Base-by-base conservation (phyloP, 2,329 filamentous ascomycete species). In the Colletotrichum lini region DNA sequence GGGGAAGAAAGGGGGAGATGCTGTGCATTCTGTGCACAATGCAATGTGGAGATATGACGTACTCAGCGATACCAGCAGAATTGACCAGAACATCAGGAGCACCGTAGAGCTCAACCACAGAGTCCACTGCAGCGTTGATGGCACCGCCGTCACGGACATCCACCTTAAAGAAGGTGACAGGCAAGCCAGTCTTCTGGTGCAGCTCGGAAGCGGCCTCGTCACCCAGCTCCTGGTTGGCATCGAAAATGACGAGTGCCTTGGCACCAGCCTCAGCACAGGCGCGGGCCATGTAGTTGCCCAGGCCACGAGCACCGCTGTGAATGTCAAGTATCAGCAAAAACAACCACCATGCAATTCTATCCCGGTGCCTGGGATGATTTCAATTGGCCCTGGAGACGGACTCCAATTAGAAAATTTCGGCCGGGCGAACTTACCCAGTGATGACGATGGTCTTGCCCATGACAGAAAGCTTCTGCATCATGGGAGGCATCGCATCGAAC, bases 241-340 rank as follows among this genome's bases (percentile, higher is more conserved):
- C 93, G 78, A 95, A 91, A 78, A 95, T 93, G 78, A 92, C 87
- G 66, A 95, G 88, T 60, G 90, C 90, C 82, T 92, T 91, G 60
- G 92, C 91, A 70, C 93, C 93, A 64, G 92, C 92, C 83, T 95
- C 93, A 59, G 92, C 90, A 74, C 93, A 91, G 67, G 92, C 93
- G 72, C 92, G 90, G 58, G 93, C 92, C 91, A 95, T 95, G 84
- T 92, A 87, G 86, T 93, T 93, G 60, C 93, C 93, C 7, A 95
- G 86, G 78, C 93, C 93, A 76, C 93, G 91, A 73, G 92, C 93
- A 80, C 91, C 93, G 78, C 92, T 92, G 59, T 13, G 18, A 49
- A 53, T 35, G 9, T 13, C 21, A 66, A 47, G 59, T 10, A 10
- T 72, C 42, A 73, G 64, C 30, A n/a, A 10, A 38, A 38, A 35